Evolutionary conservation across 2,329 filamentous ascomycete genomes (phyloP).

Genomic region (Aspergillus fructus): DNA sequence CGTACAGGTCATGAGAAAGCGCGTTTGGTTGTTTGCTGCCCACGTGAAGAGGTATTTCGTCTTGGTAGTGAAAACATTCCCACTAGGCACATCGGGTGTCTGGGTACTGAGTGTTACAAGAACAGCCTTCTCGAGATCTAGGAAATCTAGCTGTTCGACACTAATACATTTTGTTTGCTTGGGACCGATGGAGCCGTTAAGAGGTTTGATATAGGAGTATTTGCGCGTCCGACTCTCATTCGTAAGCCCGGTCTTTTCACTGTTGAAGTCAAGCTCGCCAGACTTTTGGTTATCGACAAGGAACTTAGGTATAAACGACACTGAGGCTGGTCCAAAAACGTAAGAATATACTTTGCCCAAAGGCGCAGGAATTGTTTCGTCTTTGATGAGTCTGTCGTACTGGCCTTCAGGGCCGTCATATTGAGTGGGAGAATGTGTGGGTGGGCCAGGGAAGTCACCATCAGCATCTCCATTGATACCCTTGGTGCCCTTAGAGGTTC

Average conservation of each 20-base stretch:
- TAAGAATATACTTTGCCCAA: constrained; percentile 88
- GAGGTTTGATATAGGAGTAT: constrained; percentile 88
- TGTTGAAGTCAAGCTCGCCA: constrained; percentile 77
- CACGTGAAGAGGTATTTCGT: constrained; percentile 94
- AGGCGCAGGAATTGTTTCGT: constrained; percentile 82
- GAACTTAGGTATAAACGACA: constrained; percentile 82
- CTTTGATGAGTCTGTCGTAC: constrained; percentile 80
- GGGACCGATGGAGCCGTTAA: constrained; percentile 80
- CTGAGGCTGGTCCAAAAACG: constrained; percentile 79
- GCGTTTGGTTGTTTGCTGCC: constrained; percentile 82
- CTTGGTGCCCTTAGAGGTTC: constrained; percentile 51
- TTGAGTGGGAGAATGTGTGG: constrained; percentile 77
- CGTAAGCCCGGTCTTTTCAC: constrained; percentile 74
- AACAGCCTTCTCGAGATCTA: constrained; percentile 85
- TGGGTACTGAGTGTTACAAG: constrained; percentile 80
- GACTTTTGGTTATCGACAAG: constrained; percentile 85
- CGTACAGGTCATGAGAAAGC: constrained; percentile 81
- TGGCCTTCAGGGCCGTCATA: constrained; percentile 77
- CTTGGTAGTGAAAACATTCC: constrained; percentile 86
- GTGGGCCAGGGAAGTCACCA: constrained; percentile 78
- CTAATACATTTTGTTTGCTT: constrained; percentile 94
- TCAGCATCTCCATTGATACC: constrained; percentile 35
- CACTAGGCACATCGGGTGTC: constrained; percentile 92
- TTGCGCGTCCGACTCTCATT: constrained; percentile 72
- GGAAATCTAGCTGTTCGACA: constrained; percentile 75